Conservation (phyloP, 139 green algal species). For the Asterochloris erici region DNA sequence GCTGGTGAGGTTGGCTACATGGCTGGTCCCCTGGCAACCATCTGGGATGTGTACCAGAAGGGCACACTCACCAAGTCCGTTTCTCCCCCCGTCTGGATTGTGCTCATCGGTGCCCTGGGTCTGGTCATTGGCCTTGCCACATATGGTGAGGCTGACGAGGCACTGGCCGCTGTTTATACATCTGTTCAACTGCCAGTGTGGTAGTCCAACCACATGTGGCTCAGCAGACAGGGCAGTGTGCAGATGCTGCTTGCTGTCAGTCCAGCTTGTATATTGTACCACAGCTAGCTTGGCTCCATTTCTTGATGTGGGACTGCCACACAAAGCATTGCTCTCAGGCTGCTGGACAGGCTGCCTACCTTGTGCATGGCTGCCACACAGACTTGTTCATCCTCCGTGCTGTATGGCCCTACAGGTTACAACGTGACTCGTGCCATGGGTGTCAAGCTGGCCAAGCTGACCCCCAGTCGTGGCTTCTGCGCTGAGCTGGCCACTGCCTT, state of each 20-base stretch:
- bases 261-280: too few relatives aligned
- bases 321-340: too few relatives aligned
- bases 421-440: constrained; percentile 63
- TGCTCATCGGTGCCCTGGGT: constrained; percentile 43
- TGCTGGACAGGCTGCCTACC: too few relatives aligned
- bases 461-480: constrained; percentile 57
- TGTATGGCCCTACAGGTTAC: constrained; percentile 23
- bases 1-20: constrained; percentile 46
- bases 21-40: constrained; percentile 43
- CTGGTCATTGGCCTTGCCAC: constrained; percentile 62
- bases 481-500: constrained; percentile 60
- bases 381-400: too few relatives aligned
- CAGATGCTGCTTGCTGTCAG: too few relatives aligned
- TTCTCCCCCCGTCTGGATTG: constrained; percentile 40
- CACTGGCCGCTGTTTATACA: too few relatives aligned
- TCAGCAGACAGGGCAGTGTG: too few relatives aligned
- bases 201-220: too few relatives aligned
- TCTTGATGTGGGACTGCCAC: too few relatives aligned
- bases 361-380: too few relatives aligned
- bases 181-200: too few relatives aligned
- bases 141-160: constrained; percentile 22
- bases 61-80: constrained; percentile 29
- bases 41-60: constrained; percentile 46
- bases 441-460: constrained; percentile 55
- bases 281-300: too few relatives aligned